Evolutionary conservation across 768 basidiomycete species (phyloP).

Genomic region (Favolaschia claudopus): DNA sequence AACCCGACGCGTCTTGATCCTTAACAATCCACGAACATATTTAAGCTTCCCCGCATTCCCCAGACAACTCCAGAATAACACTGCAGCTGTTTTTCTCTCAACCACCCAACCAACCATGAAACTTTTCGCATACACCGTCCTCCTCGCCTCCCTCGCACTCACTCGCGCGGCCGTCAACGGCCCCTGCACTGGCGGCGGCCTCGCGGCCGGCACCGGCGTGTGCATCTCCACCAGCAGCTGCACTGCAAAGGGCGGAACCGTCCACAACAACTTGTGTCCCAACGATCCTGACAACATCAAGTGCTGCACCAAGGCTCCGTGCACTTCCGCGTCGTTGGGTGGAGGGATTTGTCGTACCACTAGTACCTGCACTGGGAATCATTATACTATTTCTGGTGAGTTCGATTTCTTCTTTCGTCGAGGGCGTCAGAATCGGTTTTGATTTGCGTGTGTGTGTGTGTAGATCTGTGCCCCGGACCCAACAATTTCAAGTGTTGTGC

Average conservation of each 20-base stretch:
- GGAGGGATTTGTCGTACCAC: constrained; percentile 16
- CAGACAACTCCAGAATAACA: too few relatives aligned
- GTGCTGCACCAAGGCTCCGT: constrained; percentile 21
- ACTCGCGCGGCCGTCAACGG: constrained; percentile 18
- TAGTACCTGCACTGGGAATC: constrained; percentile 11
- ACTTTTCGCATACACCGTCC: background rate
- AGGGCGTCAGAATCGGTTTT: too few relatives aligned
- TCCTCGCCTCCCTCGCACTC: background rate
- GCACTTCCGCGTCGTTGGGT: background rate
- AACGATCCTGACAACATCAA: constrained; percentile 17
- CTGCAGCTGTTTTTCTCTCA: too few relatives aligned
- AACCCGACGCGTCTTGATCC: too few relatives aligned
- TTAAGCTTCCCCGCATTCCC: too few relatives aligned
- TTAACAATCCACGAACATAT: too few relatives aligned
- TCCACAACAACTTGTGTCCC: constrained; percentile 11
- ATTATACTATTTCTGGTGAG: constrained; percentile 32
- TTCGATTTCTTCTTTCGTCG: too few relatives aligned
- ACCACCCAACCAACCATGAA: too few relatives aligned
- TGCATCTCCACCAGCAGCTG: constrained; percentile 17
- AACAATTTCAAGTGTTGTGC: too few relatives aligned
- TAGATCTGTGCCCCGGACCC: too few relatives aligned
- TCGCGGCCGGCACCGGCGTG: background rate
- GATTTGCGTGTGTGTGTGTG: too few relatives aligned
- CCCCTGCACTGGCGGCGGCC: constrained; percentile 8
- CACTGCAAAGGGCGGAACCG: constrained; percentile 2